Evolutionary conservation across 2,329 filamentous ascomycete species (phyloP), one percentile per base, ranked within the genome.

Genomic region (Neonectria punicea): DNA sequence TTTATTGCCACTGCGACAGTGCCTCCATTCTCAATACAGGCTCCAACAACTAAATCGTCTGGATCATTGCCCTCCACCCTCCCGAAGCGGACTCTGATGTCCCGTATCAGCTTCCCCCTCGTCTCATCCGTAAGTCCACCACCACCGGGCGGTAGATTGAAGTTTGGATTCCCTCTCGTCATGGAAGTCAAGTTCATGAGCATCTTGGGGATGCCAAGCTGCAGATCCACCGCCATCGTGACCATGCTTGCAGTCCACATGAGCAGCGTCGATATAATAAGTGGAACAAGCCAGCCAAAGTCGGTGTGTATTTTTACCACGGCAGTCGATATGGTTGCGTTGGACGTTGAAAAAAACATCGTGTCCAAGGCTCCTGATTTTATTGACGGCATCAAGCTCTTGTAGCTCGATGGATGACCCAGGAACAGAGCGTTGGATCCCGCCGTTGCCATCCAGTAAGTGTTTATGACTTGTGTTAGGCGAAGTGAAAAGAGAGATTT

Each of bases 111-210:
- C 4, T 41, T 59, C 3, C 34, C 50, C 32, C 61, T 59, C 2
- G 34, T 55, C 43, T 58, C 55, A 6, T 59, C 55, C 5, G 36
- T 6, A 44, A 63, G 41, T 6, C 55, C 43, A 16, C 61, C 61
- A 3, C 55, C 54, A 0, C 50, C 55, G 2, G 50, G 43, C 5
- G 55, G 55, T 4, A 63, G 43, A 22, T 30, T 20, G 30, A 59
- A 59, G 18, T 58, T 18, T 14, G 53, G 39, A 18, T 36, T 53
- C 16, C 54, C 61, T 16, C 61, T 58, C 4, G 61, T 63, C 50
- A 63, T 28, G 10, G 61, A 43, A 5, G 61, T 54, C 18, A 63
- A 36, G 11, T 63, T 63, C 61, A 63, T 58, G 22, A 58, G 43
- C 61, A 63, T 63, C 25, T 58, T 63, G 1, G 61, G 61, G 14